Evolutionary conservation across 768 basidiomycete species (phyloP).

Genomic region (Leccinum barrowsii): DNA sequence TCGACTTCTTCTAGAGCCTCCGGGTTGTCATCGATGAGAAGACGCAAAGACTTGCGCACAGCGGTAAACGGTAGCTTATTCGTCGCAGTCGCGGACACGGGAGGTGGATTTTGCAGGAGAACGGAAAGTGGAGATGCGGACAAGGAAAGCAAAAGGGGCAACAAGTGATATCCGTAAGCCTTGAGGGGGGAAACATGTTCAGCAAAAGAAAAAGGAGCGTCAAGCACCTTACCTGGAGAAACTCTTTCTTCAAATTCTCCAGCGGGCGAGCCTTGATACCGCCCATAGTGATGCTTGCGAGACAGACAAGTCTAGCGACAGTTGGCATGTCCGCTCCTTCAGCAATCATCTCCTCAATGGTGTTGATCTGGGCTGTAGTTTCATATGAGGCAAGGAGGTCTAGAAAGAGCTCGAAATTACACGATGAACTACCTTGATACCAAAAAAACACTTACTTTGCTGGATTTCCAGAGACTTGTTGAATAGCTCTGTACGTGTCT

Average conservation of each 20-base stretch:
- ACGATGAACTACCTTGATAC: slow-evolving; percentile 2
- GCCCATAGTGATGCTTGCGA: slow-evolving; percentile 79
- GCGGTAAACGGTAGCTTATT: slow-evolving; percentile 68
- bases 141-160: slow-evolving; percentile 66
- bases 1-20: slow-evolving; percentile 79
- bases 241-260: slow-evolving; percentile 87
- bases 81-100: slow-evolving; percentile 43
- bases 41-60: slow-evolving; percentile 79
- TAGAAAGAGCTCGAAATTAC: slow-evolving; percentile 29
- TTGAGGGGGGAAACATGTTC: slow-evolving; percentile 29
- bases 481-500: slow-evolving; percentile 84
- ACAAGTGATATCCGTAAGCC: slow-evolving; percentile 74
- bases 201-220: neutral
- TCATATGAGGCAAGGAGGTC: slow-evolving; percentile 96
- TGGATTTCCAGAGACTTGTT: slow-evolving; percentile 92
- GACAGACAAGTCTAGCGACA: slow-evolving; percentile 77
- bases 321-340: slow-evolving; percentile 80
- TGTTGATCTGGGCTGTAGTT: slow-evolving; percentile 68
- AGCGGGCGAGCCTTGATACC: slow-evolving; percentile 85
- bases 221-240: slow-evolving; percentile 63
- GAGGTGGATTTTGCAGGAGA: slow-evolving; percentile 65
- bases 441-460: slow-evolving; percentile 61
- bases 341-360: slow-evolving; percentile 88
- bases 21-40: slow-evolving; percentile 86
- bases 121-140: slow-evolving; percentile 64